Conservation (phyloP, 306 rosid species). For the Vicia villosa region DNA sequence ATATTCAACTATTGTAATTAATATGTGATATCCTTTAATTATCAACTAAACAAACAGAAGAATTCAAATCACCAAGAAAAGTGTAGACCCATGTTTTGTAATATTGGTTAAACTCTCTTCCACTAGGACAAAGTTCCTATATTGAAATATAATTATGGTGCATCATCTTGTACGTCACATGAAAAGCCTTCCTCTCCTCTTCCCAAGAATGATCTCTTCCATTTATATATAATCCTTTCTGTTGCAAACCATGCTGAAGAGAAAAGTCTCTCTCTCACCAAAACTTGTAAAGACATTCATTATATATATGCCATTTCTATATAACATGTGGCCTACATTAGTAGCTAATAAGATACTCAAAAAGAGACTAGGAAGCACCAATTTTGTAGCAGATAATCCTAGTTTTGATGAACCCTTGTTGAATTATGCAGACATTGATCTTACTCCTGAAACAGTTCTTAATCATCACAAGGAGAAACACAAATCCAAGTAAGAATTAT, state of each 20-base stretch:
- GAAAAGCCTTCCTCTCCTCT: slow-evolving; percentile 15
- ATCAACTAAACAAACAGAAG: slow-evolving; percentile 42
- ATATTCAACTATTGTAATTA: slow-evolving; percentile 28
- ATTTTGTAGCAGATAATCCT: slow-evolving; percentile 73
- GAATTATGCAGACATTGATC: slow-evolving; percentile 46
- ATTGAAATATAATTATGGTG: slow-evolving; percentile 9
- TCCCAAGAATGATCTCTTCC: slow-evolving; percentile 39
- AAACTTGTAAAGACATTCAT: neutral
- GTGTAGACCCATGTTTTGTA: slow-evolving; percentile 49
- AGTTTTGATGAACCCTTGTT: slow-evolving; percentile 38
- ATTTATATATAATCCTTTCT: slow-evolving; percentile 41
- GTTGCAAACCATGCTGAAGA: slow-evolving; percentile 47
- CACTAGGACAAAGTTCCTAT: slow-evolving; percentile 22
- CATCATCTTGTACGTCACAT: slow-evolving; percentile 52
- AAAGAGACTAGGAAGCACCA: slow-evolving; percentile 71
- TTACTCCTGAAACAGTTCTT: slow-evolving; percentile 28
- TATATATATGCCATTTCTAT: slow-evolving; percentile 10
- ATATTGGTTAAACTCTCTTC: slow-evolving; percentile 36
- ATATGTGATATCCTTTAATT: slow-evolving; percentile 33
- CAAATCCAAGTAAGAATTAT: slow-evolving; percentile 57
- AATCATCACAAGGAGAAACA: slow-evolving; percentile 43
- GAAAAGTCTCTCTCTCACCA: slow-evolving; percentile 26
- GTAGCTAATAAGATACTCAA: slow-evolving; percentile 79
- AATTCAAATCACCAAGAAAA: slow-evolving; percentile 43
- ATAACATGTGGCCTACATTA: slow-evolving; percentile 85